phyloP scores from a whole-genome alignment of 345 rosid species.

The Gynandropsis gynandra region DNA sequence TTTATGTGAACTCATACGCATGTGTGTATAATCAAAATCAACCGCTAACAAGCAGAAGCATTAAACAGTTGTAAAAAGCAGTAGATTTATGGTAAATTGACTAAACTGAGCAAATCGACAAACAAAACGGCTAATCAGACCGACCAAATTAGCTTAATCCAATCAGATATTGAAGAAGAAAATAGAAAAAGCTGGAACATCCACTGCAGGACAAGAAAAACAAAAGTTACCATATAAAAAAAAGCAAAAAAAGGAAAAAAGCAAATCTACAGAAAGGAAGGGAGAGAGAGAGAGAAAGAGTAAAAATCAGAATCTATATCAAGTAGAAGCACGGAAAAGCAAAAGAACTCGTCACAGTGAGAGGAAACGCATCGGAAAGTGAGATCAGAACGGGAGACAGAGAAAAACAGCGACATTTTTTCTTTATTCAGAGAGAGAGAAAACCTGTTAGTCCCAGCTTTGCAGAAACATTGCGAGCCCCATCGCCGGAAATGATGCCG shows the following conservation, averaged over 20 bases:
- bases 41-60: neutral
- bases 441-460: slow-evolving; percentile 13
- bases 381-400: slow-evolving; percentile 24
- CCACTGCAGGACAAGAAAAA: neutral
- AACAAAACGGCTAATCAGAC: slow-evolving; percentile 2
- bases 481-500: slow-evolving; percentile 20
- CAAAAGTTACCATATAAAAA: neutral
- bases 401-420: slow-evolving; percentile 4
- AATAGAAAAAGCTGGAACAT: too few relatives aligned
- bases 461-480: slow-evolving; percentile 2
- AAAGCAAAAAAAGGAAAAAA: too few relatives aligned
- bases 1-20: neutral
- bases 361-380: slow-evolving; percentile 13
- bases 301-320: slow-evolving; percentile 22
- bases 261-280: slow-evolving; percentile 20
- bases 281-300: too few relatives aligned
- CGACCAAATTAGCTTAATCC: slow-evolving; percentile 1
- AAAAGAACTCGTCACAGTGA: slow-evolving; percentile 13
- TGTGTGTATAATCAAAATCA: slow-evolving; percentile 2
- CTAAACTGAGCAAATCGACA: slow-evolving; percentile 15
- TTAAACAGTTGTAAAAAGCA: slow-evolving; percentile 8
- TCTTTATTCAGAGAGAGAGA: slow-evolving; percentile 10
- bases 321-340: slow-evolving; percentile 16
- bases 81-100: neutral
- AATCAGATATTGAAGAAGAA: slow-evolving; percentile 12